Evolutionary conservation across 495 filamentous ascomycete genomes (phyloP).

Genomic region (Endocarpon pusillum): DNA sequence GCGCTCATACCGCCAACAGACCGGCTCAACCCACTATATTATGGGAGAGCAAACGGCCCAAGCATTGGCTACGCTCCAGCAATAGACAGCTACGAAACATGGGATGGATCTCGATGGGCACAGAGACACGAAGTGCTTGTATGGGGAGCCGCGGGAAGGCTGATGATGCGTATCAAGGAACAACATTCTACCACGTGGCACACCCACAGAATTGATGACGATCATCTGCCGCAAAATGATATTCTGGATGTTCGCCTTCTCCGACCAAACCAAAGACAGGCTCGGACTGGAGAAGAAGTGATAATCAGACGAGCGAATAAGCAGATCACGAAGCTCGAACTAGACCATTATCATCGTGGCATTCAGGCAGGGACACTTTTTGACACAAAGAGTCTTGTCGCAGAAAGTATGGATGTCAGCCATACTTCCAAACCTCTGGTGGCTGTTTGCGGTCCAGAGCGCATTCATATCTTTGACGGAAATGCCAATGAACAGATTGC

Average conservation of each 20-base stretch:
- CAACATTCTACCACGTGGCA: constrained; percentile 6
- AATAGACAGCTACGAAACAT: constrained; percentile 42
- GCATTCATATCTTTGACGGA: no score
- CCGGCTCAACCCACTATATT: constrained; percentile 14
- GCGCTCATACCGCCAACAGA: constrained; percentile 29
- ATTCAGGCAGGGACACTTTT: neutral
- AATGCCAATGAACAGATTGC: neutral
- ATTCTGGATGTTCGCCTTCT: constrained; percentile 41
- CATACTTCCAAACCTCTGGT: neutral
- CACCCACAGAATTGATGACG: constrained; percentile 9
- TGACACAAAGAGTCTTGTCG: neutral
- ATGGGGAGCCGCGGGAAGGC: constrained; percentile 43
- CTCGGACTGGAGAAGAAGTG: constrained; percentile 17
- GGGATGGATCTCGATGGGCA: constrained; percentile 32
- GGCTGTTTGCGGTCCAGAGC: constrained; percentile 1
- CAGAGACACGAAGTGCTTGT: constrained; percentile 39
- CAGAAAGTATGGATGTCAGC: neutral
- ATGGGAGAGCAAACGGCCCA: constrained; percentile 27
- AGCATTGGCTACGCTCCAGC: constrained; percentile 47
- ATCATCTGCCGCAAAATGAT: constrained; percentile 36
- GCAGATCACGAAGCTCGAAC: constrained; percentile 4
- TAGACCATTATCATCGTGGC: no score
- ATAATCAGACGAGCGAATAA: constrained; percentile 30
- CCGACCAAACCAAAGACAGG: constrained; percentile 19
- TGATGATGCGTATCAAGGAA: constrained; percentile 30